phyloP scores from a whole-genome alignment of 192 early-diverging fungal genomes.

The Coemansia sp. region DNA sequence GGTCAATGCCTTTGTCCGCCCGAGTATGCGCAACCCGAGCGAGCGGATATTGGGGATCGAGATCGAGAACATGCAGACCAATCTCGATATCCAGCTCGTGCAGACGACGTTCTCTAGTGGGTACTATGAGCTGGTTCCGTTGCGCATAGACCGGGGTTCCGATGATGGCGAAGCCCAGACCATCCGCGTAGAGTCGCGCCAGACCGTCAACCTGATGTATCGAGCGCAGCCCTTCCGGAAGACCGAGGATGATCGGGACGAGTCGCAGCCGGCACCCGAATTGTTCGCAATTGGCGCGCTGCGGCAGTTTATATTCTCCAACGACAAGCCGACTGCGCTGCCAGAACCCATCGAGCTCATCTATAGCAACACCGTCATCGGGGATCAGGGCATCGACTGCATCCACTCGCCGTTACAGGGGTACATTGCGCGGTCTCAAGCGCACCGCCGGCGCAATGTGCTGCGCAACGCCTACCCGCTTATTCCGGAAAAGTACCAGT shows the following conservation, averaged over 20 bases:
- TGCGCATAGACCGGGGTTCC: neutral
- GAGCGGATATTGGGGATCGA: conserved; percentile 93
- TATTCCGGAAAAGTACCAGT: conserved; percentile 53
- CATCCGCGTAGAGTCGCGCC: conserved; percentile 21
- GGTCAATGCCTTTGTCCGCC: conserved; percentile 91
- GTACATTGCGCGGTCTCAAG: conserved; percentile 65
- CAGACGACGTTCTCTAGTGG: conserved; percentile 41
- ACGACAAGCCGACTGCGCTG: conserved; percentile 15
- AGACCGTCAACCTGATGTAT: conserved; percentile 35
- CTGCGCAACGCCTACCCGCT: conserved; percentile 63
- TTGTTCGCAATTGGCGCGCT: conserved; percentile 42
- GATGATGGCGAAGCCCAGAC: neutral
- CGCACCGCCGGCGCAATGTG: conserved; percentile 63
- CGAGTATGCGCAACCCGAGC: conserved; percentile 63
- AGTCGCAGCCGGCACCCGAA: conserved; percentile 27
- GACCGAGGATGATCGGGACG: too few relatives aligned
- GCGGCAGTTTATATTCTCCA: conserved; percentile 41
- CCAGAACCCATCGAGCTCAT: conserved; percentile 24
- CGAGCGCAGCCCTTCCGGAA: conserved; percentile 6
- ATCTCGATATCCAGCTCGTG: conserved; percentile 31
- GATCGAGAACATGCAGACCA: conserved; percentile 49
- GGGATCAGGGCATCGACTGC: conserved; percentile 51
- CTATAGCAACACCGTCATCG: conserved; percentile 47
- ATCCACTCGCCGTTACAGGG: conserved; percentile 56
- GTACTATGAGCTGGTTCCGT: conserved; percentile 21